Evolutionary conservation across 2,329 filamentous ascomycete genomes (phyloP).

Genomic region (Fusarium pininemorale): DNA sequence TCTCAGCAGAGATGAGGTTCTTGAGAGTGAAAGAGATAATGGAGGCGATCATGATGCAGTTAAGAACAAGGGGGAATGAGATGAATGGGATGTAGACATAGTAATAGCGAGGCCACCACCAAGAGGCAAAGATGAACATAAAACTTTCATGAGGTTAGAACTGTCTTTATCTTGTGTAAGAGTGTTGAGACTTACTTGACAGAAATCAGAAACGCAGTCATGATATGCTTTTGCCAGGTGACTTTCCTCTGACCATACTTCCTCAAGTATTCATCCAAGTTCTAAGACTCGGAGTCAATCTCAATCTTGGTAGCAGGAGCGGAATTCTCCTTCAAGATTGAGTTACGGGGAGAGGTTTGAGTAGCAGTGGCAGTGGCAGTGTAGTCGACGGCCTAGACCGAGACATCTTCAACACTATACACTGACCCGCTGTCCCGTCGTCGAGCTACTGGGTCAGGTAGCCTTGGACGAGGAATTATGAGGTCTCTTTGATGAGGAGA

Average conservation of each 20-base stretch:
- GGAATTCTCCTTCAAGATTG: neutral
- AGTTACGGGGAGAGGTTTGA: slow-evolving; percentile 12
- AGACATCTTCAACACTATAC: neutral
- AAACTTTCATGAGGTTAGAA: slow-evolving; percentile 13
- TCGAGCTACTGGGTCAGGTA: slow-evolving; percentile 4
- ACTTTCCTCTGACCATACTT: slow-evolving; percentile 21
- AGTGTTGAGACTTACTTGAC: slow-evolving; percentile 6
- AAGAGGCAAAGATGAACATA: slow-evolving; percentile 40
- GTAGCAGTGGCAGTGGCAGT: slow-evolving; percentile 12
- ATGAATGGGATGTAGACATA: slow-evolving; percentile 40
- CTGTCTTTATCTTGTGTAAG: accelerated
- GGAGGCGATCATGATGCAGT: slow-evolving; percentile 40
- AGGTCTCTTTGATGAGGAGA: neutral
- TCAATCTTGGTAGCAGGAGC: neutral
- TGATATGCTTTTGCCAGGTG: slow-evolving; percentile 21
- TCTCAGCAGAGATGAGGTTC: slow-evolving; percentile 23
- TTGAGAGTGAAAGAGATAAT: slow-evolving; percentile 28
- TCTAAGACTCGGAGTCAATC: slow-evolving; percentile 23
- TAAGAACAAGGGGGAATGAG: slow-evolving; percentile 38
- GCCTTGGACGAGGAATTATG: neutral
- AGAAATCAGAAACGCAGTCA: slow-evolving; percentile 22
- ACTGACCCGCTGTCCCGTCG: slow-evolving; percentile 3
- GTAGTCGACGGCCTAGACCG: neutral
- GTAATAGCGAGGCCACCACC: slow-evolving; percentile 40
- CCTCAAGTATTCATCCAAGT: slow-evolving; percentile 17